Evolutionary conservation across 441 rosid species (phyloP).

Genomic region (Erodium texanum): DNA sequence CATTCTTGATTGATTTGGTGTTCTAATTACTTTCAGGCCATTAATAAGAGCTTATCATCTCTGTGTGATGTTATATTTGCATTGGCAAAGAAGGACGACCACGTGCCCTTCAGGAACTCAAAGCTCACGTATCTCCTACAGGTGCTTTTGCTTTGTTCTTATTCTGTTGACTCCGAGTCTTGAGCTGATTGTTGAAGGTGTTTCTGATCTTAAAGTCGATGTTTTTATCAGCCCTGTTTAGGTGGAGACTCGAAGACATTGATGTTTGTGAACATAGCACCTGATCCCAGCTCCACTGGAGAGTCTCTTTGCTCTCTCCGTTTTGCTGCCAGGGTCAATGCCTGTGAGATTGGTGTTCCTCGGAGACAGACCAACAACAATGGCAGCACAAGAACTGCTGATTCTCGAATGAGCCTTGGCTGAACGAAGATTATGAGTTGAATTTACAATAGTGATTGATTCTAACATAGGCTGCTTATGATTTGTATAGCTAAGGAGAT

Average conservation of each 20-base stretch:
- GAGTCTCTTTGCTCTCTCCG: slow-evolving; percentile 27
- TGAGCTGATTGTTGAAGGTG: background rate
- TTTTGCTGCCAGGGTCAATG: slow-evolving; percentile 24
- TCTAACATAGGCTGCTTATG: slow-evolving; percentile 27
- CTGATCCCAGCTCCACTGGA: slow-evolving; percentile 17
- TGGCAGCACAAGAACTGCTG: slow-evolving; percentile 5
- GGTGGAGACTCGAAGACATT: slow-evolving; percentile 24
- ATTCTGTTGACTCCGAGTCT: too few species aligned
- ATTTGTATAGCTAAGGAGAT: too few species aligned
- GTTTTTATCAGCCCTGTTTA: slow-evolving; percentile 22
- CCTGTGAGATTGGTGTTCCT: slow-evolving; percentile 24
- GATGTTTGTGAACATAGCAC: slow-evolving; percentile 23
- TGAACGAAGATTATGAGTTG: slow-evolving; percentile 5
- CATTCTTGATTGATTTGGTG: background rate
- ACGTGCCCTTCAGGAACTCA: slow-evolving; percentile 18
- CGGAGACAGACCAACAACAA: slow-evolving; percentile 14
- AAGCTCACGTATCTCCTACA: background rate
- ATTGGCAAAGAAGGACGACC: slow-evolving; percentile 25
- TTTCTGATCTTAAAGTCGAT: background rate
- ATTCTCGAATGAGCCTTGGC: slow-evolving; percentile 21
- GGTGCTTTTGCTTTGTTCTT: background rate
- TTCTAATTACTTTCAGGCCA: slow-evolving; percentile 13
- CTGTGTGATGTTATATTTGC: slow-evolving; percentile 23
- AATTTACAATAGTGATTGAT: slow-evolving; percentile 23
- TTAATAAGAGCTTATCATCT: slow-evolving; percentile 7